Percentiles rank a stretch among this genome's conserved stretches.
phyloP scores from a whole-genome alignment of 1,284 basidiomycete genomes.

The Omphalotus olearius region DNA sequence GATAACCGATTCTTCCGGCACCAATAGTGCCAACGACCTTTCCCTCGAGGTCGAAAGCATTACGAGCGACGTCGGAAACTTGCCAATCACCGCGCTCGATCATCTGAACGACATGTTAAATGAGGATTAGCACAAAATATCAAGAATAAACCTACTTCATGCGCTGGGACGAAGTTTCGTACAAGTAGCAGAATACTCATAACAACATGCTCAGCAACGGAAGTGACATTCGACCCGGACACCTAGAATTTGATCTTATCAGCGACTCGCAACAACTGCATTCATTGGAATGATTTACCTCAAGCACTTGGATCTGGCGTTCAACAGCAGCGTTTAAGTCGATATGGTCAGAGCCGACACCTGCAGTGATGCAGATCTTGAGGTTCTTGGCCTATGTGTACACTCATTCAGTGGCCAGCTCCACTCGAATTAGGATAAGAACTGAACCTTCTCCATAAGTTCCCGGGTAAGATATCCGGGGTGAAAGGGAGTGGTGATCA shows the following conservation, averaged over 20 bases:
- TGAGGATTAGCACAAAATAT: neutral
- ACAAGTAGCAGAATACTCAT: conserved; percentile 78
- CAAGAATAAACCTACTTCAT: conserved; percentile 64
- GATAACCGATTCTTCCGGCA: conserved; percentile 85
- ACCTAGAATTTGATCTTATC: conserved; percentile 35
- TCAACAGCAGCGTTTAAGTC: conserved; percentile 89
- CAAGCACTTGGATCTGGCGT: conserved; percentile 77
- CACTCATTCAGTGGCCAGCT: neutral
- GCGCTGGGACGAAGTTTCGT: conserved; percentile 82
- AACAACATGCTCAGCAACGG: conserved; percentile 88
- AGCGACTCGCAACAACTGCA: neutral
- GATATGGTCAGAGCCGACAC: conserved; percentile 93
- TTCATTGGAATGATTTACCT: conserved; percentile 35
- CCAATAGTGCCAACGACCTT: conserved; percentile 91
- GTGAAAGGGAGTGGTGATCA: conserved; percentile 93
- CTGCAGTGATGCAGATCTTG: conserved; percentile 90
- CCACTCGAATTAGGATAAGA: neutral
- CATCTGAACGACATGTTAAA: conserved; percentile 53
- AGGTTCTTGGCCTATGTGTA: conserved; percentile 75
- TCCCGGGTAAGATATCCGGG: conserved; percentile 87
- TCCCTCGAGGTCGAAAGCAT: conserved; percentile 85
- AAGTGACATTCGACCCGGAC: conserved; percentile 83
- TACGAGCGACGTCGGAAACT: conserved; percentile 77
- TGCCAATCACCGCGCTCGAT: conserved; percentile 83
- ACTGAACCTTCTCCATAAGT: conserved; percentile 60